phyloP scores from a whole-genome alignment of 2,329 filamentous ascomycete genomes.

The Monosporascus sp. region DNA sequence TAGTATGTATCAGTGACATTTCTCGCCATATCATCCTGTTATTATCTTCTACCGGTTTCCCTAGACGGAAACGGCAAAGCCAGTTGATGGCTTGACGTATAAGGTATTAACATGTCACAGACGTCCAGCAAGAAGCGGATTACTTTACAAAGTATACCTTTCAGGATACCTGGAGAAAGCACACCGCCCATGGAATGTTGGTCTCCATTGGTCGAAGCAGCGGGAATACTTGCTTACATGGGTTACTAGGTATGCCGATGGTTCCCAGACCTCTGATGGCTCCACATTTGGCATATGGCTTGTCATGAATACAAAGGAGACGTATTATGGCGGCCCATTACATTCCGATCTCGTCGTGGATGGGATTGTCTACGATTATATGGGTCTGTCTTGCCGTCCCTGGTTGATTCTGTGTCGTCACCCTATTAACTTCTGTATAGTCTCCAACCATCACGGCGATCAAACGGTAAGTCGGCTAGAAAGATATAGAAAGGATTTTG shows the following conservation, averaged over 20 bases:
- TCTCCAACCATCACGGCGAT: conserved; percentile 58
- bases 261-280: conserved; percentile 42
- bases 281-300: conserved; percentile 56
- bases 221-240: conserved; percentile 3
- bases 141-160: conserved; percentile 66
- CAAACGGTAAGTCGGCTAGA: conserved; percentile 33
- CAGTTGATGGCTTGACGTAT: too few relatives aligned
- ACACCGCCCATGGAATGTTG: conserved; percentile 48
- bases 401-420: not conserved
- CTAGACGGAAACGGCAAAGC: too few relatives aligned
- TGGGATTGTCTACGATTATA: conserved; percentile 62
- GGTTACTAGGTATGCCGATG: conserved; percentile 37
- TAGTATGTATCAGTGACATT: not conserved
- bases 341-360: conserved; percentile 60
- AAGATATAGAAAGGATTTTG: not conserved
- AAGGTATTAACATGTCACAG: not conserved
- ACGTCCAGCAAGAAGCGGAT: conserved; percentile 49
- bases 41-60: not conserved
- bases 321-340: conserved; percentile 55
- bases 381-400: conserved; percentile 22
- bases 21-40: not conserved
- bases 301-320: conserved; percentile 59
- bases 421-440: conserved; percentile 21
- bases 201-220: not conserved
- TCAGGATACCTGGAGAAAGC: conserved; percentile 50